A percentile compares a stretch with the other conserved stretches of the same genome.
Evolutionary conservation across 2,329 filamentous ascomycete species (phyloP).

Genomic region (Xylaria arbuscula): DNA sequence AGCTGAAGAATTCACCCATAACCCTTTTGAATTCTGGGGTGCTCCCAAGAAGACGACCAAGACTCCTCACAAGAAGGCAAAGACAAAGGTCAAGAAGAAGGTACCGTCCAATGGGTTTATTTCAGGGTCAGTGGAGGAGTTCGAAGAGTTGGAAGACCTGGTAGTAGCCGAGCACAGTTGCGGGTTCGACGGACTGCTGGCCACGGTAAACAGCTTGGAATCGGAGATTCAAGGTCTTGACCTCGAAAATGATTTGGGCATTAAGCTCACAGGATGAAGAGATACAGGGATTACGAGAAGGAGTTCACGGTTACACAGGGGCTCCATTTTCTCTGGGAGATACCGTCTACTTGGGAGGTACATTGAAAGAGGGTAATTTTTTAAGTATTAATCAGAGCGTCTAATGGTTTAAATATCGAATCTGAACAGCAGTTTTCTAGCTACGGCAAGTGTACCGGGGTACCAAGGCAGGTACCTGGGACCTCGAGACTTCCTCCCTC

Average conservation of each 20-base stretch:
- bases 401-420: no score
- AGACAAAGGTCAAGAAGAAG: not conserved
- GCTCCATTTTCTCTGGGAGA: no score
- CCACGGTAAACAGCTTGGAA: conserved; percentile 20
- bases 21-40: conserved; percentile 28
- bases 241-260: conserved; percentile 23
- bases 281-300: not conserved
- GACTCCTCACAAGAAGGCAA: conserved; percentile 10
- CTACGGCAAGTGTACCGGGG: no score
- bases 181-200: conserved; percentile 26
- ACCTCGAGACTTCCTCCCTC: no score
- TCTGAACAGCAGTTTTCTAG: no score
- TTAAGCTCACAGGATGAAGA: conserved; percentile 5
- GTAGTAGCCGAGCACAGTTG: conserved; percentile 25
- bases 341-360: no score
- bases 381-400: no score
- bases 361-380: no score
- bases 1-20: conserved; percentile 7
- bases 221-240: conserved; percentile 27
- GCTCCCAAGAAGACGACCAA: not conserved
- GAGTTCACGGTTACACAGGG: not conserved
- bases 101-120: not conserved
- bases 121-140: conserved; percentile 9
- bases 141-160: conserved; percentile 14
- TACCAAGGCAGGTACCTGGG: no score